A percentile compares a stretch with the other conserved stretches of the same genome.
Evolutionary conservation across 495 filamentous ascomycete genomes (phyloP).

Genomic region (Hypomontagnella monticulosa): DNA sequence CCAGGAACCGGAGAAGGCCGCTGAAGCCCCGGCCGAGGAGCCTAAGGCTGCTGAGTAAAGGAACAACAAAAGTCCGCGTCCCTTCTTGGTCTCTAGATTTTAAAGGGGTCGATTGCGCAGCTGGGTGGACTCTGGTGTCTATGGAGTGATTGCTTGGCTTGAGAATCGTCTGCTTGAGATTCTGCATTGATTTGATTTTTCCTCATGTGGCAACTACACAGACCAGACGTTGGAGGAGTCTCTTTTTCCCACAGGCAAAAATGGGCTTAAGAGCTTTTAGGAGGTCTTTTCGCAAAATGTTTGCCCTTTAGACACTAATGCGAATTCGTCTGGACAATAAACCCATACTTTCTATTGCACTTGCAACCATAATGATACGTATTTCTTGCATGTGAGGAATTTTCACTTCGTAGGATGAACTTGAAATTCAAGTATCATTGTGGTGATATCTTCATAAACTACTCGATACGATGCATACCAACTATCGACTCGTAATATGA

Average conservation of each 20-base stretch:
- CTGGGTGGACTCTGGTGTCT: constrained; percentile 61
- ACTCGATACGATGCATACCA: neutral
- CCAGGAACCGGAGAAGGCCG: constrained; percentile 59
- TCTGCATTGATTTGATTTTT: constrained; percentile 60
- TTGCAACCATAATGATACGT: constrained; percentile 33
- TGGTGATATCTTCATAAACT: neutral
- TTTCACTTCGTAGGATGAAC: constrained; percentile 14
- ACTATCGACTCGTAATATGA: no score
- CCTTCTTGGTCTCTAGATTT: constrained; percentile 46
- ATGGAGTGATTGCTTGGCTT: constrained; percentile 62
- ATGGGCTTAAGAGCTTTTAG: constrained; percentile 55
- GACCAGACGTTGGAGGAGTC: constrained; percentile 50
- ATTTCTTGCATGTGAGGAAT: constrained; percentile 40
- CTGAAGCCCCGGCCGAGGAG: constrained; percentile 59
- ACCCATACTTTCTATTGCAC: constrained; percentile 39
- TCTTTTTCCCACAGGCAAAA: constrained; percentile 52
- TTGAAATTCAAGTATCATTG: constrained; percentile 4
- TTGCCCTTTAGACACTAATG: constrained; percentile 61
- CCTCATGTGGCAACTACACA: constrained; percentile 55
- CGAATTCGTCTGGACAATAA: constrained; percentile 56
- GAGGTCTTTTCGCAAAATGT: constrained; percentile 56
- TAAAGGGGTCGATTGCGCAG: constrained; percentile 43
- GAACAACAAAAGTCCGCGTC: constrained; percentile 52
- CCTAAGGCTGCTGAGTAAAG: constrained; percentile 63
- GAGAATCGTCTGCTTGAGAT: constrained; percentile 55